A percentile compares a stretch with the other conserved stretches of the same genome.
Conservation (phyloP, 768 basidiomycete genomes). For the Leccinum disarticulatum region DNA sequence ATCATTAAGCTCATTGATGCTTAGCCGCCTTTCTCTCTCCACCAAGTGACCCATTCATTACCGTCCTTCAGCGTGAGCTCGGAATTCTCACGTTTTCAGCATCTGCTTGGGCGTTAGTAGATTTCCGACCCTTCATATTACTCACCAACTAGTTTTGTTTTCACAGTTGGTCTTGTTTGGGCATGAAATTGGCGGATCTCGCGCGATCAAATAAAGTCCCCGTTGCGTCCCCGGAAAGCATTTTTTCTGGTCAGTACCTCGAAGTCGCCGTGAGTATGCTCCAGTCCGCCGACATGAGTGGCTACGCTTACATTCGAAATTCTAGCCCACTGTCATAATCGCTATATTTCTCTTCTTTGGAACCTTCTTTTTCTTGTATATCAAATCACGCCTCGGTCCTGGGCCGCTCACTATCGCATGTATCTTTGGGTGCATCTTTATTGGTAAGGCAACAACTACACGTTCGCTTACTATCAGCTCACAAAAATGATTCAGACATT, state of each 20-base stretch:
- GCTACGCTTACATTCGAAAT: background rate
- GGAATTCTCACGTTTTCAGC: slow-evolving; percentile 50
- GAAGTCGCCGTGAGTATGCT: slow-evolving; percentile 42
- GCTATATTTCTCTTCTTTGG: slow-evolving; percentile 66
- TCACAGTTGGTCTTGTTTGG: slow-evolving; percentile 64
- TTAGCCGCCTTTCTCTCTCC: slow-evolving; percentile 65
- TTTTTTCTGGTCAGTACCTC: slow-evolving; percentile 54
- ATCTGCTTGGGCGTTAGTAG: slow-evolving; percentile 61
- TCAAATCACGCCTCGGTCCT: slow-evolving; percentile 60
- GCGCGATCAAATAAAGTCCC: slow-evolving; percentile 47
- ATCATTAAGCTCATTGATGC: slow-evolving; percentile 1
- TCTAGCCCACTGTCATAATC: slow-evolving; percentile 56
- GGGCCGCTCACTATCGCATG: slow-evolving; percentile 60
- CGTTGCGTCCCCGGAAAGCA: slow-evolving; percentile 37
- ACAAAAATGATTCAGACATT: slow-evolving; percentile 45
- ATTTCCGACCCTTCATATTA: background rate
- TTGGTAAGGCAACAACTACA: slow-evolving; percentile 42
- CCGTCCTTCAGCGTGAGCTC: slow-evolving; percentile 64
- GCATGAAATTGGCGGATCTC: slow-evolving; percentile 59
- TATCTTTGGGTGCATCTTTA: slow-evolving; percentile 58
- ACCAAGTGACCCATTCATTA: slow-evolving; percentile 66
- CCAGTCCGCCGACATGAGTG: background rate
- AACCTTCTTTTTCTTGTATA: slow-evolving; percentile 52
- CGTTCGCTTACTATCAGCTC: background rate
- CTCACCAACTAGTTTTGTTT: background rate